phyloP scores from a whole-genome alignment of 1,284 basidiomycete species.

The Fomitopsis pinicola region DNA sequence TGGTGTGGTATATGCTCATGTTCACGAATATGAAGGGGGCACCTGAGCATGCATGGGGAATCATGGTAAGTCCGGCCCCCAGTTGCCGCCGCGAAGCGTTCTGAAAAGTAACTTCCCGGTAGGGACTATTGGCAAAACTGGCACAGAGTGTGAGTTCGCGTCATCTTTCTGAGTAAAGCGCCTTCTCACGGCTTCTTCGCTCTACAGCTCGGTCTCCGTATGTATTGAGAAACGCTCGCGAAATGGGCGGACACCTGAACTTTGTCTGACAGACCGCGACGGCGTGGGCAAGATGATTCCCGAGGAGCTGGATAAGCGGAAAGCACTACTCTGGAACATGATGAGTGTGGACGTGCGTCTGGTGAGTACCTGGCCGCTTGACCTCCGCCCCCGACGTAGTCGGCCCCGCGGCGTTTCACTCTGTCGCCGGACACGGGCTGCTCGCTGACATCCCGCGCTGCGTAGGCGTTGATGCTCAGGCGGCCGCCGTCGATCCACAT shows the following conservation, averaged over 20 bases:
- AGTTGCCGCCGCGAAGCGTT: constrained; percentile 33
- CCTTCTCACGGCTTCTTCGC: not conserved
- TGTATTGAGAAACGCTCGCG: constrained; percentile 18
- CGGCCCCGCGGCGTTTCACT: not conserved
- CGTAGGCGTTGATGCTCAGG: constrained; percentile 26
- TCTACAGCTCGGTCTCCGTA: constrained; percentile 54
- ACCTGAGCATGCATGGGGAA: constrained; percentile 63
- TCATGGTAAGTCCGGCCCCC: constrained; percentile 41
- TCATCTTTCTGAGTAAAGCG: not conserved
- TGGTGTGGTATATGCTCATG: constrained; percentile 67
- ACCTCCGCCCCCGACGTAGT: not conserved
- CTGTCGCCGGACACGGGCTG: constrained; percentile 1
- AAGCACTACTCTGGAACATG: constrained; percentile 57
- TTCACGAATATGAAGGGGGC: constrained; percentile 67
- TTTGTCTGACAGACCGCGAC: constrained; percentile 47
- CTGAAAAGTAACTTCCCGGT: not conserved
- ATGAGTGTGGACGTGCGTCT: constrained; percentile 48
- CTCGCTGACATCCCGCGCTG: not conserved
- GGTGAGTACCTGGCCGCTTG: constrained; percentile 26
- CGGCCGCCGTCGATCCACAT: constrained; percentile 26
- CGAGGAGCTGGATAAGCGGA: constrained; percentile 48
- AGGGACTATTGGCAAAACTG: constrained; percentile 28
- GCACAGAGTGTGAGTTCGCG: constrained; percentile 49
- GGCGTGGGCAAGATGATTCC: constrained; percentile 46
- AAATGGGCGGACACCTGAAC: constrained; percentile 3